phyloP scores from a whole-genome alignment of 371 early-diverging fungal genomes.

The Haplosporangium sp. region DNA sequence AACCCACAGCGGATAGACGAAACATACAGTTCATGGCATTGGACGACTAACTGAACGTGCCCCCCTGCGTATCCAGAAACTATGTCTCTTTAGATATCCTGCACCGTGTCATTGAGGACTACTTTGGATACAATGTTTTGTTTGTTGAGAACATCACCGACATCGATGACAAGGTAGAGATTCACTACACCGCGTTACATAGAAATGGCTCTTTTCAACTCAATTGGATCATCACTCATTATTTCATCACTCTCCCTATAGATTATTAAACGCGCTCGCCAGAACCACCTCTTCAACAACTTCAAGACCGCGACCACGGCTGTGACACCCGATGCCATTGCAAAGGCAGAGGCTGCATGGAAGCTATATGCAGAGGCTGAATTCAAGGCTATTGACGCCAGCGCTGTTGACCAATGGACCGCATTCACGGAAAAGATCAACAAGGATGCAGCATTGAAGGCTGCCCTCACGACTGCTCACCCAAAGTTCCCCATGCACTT shows the following conservation, averaged over 20 bases:
- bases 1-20: too few relatives aligned
- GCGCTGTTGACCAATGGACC: constrained; percentile 62
- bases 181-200: not conserved
- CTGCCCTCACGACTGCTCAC: constrained; percentile 53
- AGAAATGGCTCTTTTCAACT: not conserved
- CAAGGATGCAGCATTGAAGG: constrained; percentile 63
- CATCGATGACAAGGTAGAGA: constrained; percentile 97
- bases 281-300: constrained; percentile 82
- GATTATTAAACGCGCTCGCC: constrained; percentile 95
- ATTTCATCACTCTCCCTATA: constrained; percentile 17
- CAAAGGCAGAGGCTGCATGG: constrained; percentile 72
- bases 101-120: constrained; percentile 95
- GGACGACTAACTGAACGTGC: constrained; percentile 7
- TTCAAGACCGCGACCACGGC: constrained; percentile 60
- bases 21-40: too few relatives aligned
- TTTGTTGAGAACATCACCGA: constrained; percentile 99
- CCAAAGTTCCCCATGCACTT: constrained; percentile 85
- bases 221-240: not conserved
- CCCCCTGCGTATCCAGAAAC: constrained; percentile 63
- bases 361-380: constrained; percentile 68
- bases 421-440: constrained; percentile 66
- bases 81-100: constrained; percentile 98
- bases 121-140: constrained; percentile 95
- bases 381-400: constrained; percentile 62
- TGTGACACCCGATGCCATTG: constrained; percentile 58